phyloP scores from a whole-genome alignment of 2,329 filamentous ascomycete genomes.

The Penicillium glabrum region DNA sequence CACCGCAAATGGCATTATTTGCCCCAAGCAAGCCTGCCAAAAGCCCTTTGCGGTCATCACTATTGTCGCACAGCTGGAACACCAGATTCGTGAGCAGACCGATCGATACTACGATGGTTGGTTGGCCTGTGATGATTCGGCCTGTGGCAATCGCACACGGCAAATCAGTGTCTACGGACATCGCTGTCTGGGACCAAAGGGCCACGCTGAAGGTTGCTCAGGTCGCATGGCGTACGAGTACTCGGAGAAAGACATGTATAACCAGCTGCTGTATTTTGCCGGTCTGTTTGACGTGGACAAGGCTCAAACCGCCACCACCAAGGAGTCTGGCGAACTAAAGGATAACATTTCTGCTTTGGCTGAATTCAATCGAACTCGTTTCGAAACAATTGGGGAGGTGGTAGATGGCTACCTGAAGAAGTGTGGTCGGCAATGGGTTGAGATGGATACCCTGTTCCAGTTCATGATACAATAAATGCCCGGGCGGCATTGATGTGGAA shows the following conservation, averaged over 20 bases:
- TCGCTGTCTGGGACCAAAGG: conserved; percentile 82
- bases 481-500: conserved; percentile 15
- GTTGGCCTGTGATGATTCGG: conserved; percentile 85
- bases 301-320: conserved; percentile 58
- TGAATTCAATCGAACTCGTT: conserved; percentile 78
- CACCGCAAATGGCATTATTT: conserved; percentile 73
- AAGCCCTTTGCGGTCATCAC: conserved; percentile 67
- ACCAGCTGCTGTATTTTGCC: conserved; percentile 86
- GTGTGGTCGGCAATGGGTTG: conserved; percentile 88
- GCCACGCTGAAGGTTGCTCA: conserved; percentile 77
- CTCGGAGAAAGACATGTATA: conserved; percentile 87
- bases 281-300: conserved; percentile 88
- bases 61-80: conserved; percentile 82
- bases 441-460: conserved; percentile 85
- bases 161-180: conserved; percentile 93
- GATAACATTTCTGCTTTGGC: conserved; percentile 70
- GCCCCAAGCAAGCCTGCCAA: conserved; percentile 63
- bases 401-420: conserved; percentile 85
- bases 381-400: conserved; percentile 71
- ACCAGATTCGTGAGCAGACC: conserved; percentile 74
- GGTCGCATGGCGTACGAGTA: conserved; percentile 89
- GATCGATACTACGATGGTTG: conserved; percentile 89
- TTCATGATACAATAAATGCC: conserved; percentile 49
- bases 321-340: conserved; percentile 54
- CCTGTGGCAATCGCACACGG: conserved; percentile 81